Conservation (phyloP, 2,329 filamentous ascomycete species). For the Canariomyces notabilis region DNA sequence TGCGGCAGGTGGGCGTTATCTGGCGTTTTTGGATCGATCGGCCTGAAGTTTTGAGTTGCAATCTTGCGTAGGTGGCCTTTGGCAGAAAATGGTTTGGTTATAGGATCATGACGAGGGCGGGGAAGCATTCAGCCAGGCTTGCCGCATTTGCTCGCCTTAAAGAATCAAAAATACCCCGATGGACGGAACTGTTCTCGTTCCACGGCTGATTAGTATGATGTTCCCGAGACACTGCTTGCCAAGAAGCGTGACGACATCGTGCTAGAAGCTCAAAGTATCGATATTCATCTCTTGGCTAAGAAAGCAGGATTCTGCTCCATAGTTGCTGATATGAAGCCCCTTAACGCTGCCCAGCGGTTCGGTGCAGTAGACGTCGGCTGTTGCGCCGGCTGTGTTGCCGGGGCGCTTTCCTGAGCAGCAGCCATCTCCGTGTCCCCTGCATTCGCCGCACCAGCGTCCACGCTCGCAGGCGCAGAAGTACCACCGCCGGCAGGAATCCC, state of each 20-base stretch:
- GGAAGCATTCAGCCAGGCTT: too few relatives aligned
- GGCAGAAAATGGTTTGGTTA: too few relatives aligned
- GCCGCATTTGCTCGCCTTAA: too few relatives aligned
- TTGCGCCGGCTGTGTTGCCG: constrained; percentile 1
- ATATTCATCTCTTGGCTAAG: constrained; percentile 28
- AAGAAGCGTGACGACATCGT: too few relatives aligned
- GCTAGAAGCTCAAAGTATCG: not conserved
- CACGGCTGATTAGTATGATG: too few relatives aligned
- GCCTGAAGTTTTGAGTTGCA: too few relatives aligned
- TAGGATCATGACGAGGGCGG: too few relatives aligned
- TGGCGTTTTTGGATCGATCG: too few relatives aligned
- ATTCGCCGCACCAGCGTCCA: constrained; percentile 10
- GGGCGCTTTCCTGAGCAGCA: not conserved
- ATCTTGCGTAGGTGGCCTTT: too few relatives aligned
- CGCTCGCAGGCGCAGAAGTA: not conserved
- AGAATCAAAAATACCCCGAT: too few relatives aligned
- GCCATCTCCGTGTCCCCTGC: constrained; percentile 16
- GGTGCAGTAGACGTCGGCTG: constrained; percentile 38
- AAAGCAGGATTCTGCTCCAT: constrained; percentile 88
- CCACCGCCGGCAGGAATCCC: constrained; percentile 14
- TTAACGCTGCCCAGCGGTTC: constrained; percentile 73
- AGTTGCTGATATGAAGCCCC: constrained; percentile 77
- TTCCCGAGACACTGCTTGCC: too few relatives aligned
- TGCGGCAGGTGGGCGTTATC: not conserved
- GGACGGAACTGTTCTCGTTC: too few relatives aligned